Evolutionary conservation across 768 basidiomycete species (phyloP), one percentile per base, ranked within the genome.

Genomic region (Tulasnella sp.): DNA sequence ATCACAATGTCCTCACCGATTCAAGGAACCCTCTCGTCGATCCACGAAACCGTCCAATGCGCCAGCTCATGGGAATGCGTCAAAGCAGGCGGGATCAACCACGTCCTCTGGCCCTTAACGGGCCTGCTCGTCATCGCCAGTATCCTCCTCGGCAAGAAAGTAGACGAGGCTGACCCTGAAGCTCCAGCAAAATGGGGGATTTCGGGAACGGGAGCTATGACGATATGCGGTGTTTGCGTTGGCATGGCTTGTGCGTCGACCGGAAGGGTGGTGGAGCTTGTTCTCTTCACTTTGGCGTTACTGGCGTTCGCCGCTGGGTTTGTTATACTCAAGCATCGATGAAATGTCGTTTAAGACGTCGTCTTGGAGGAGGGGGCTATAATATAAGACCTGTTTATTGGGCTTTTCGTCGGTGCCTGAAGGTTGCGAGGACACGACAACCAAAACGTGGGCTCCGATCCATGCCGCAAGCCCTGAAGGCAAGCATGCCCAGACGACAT

Each of bases 101-200:
- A 54, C 54, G 54, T 54, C 54, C 54, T 54, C 54, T 54, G 54
- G 54, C 54, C 54, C 0, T 24, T 54, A 5, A 54, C n/a, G 24
- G 54, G 54, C 12, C 54, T 54, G 3, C 54, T 54, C 54, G 54
- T 54, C 54, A 54, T 54, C 54, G 54, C 54, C n/a, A 54, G 54
- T 24, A 54, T 54, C 54, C 22, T 54, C 54, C 54, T 54, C 54
- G 54, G 22, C 54, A 54, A 54, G 54, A 54, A 54, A n/a, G 54
- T n/a, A n/a, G 54, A 54, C 54, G 54, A 54, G n/a, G 54, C 54
- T 54, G 54, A 54, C n/a, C 54, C 54, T 24, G 54, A 54, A 54
- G 54, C 54, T n/a, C 54, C 54, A 2, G 54, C 54, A n/a, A 54
- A 54, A 54, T 54, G 54, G 54, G n/a, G 54, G 54, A n/a, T 54